Evolutionary conservation across 208 protist species (phyloP).

Genomic region (Acanthamoeba triangularis): DNA sequence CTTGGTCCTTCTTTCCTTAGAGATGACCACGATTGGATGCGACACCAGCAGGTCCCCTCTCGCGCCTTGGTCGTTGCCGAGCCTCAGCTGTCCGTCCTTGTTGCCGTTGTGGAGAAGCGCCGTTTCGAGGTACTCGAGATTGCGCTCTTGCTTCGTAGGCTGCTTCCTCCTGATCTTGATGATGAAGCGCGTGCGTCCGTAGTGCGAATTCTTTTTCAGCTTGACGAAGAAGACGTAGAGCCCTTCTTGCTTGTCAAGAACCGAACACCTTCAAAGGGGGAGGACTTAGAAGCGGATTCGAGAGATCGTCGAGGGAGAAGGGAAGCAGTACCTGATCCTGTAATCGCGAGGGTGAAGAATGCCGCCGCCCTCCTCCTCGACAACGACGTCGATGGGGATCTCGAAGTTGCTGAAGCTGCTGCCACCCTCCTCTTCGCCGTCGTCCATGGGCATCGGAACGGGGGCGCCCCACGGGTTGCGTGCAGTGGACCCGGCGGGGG

Average conservation of each 20-base stretch:
- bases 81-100: conserved; percentile 14
- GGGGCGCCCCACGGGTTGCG: conserved; percentile 73
- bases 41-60: conserved; percentile 43
- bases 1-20: conserved; percentile 76
- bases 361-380: conserved; percentile 70
- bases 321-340: conserved; percentile 29
- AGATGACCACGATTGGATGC: conserved; percentile 74
- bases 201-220: conserved; percentile 75
- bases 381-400: conserved; percentile 67
- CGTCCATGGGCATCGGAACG: conserved; percentile 61
- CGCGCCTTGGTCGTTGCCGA: background rate
- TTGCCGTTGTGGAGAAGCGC: background rate
- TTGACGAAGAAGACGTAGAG: conserved; percentile 79
- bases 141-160: conserved; percentile 21
- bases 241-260: conserved; percentile 73
- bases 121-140: conserved; percentile 58
- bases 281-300: background rate
- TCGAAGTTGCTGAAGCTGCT: conserved; percentile 45
- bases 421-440: conserved; percentile 31
- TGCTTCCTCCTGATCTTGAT: conserved; percentile 74
- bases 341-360: conserved; percentile 62
- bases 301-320: background rate
- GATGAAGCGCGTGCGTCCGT: conserved; percentile 72
- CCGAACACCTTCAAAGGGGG: background rate
- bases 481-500: background rate